Evolutionary conservation across 2,329 filamentous ascomycete genomes (phyloP).

Genomic region (Gnomoniopsis sp.): DNA sequence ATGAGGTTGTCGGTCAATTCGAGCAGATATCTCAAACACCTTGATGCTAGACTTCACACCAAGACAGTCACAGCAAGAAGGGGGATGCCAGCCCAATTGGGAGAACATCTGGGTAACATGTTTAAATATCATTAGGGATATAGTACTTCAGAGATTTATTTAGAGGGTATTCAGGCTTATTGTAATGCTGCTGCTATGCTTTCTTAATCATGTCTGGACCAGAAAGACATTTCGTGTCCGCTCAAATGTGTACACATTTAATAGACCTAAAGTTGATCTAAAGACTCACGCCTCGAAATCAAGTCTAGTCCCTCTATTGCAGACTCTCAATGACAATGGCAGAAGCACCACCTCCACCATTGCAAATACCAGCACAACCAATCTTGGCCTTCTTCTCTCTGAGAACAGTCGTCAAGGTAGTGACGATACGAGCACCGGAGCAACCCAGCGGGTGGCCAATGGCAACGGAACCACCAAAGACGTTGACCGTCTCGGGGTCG

Average conservation of each 20-base stretch:
- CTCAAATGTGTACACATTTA: background rate
- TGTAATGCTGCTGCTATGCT: background rate
- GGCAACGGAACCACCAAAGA: constrained; percentile 92
- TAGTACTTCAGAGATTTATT: background rate
- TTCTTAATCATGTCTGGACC: background rate
- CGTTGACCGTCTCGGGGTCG: constrained; percentile 82
- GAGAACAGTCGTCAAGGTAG: constrained; percentile 84
- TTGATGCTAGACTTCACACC: no score
- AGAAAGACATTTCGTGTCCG: background rate
- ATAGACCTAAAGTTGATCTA: background rate
- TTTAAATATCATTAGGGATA: no score
- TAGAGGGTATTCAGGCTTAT: background rate
- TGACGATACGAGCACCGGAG: constrained; percentile 89
- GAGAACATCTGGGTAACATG: no score
- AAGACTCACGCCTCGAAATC: background rate
- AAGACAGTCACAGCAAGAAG: no score
- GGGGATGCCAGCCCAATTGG: no score
- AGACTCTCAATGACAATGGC: constrained; percentile 84
- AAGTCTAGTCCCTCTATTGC: constrained; percentile 37
- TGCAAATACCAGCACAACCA: constrained; percentile 93
- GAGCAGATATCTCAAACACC: no score
- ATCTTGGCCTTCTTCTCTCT: constrained; percentile 91
- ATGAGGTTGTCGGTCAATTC: no score
- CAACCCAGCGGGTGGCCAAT: constrained; percentile 93
- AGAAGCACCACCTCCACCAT: constrained; percentile 92